Evolutionary conservation across 345 rosid species (phyloP).

Genomic region (Populus alba): DNA sequence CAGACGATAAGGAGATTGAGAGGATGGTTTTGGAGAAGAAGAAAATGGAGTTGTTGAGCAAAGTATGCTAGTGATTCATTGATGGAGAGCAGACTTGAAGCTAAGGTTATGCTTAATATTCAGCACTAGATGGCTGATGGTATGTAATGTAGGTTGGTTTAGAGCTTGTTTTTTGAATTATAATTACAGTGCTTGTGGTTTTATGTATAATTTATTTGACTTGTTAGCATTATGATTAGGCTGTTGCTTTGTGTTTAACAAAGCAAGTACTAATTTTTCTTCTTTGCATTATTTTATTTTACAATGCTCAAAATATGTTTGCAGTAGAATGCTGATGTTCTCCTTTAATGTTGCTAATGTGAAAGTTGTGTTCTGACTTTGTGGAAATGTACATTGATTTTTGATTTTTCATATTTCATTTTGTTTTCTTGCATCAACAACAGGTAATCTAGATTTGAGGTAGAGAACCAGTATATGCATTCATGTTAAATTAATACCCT

Average conservation of each 20-base stretch:
- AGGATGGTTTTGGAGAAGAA: slow-evolving; percentile 90
- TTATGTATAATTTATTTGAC: not conserved
- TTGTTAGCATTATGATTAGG: not conserved
- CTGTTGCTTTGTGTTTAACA: too few species aligned
- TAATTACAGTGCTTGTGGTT: not conserved
- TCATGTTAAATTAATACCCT: too few species aligned
- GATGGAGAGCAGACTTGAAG: slow-evolving; percentile 76
- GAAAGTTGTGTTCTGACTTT: too few species aligned
- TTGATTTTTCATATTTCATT: too few species aligned
- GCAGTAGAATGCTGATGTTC: too few species aligned
- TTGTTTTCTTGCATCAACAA: too few species aligned
- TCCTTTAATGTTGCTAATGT: too few species aligned
- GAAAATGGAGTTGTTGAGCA: slow-evolving; percentile 74
- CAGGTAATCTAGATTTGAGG: too few species aligned
- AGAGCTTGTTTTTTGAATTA: not conserved
- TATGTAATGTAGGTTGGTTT: not conserved
- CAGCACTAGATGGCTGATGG: slow-evolving; percentile 40
- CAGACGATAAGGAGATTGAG: slow-evolving; percentile 92
- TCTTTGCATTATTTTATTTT: not conserved
- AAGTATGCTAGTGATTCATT: slow-evolving; percentile 71
- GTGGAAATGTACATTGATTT: too few species aligned
- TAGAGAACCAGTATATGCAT: too few species aligned
- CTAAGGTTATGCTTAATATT: slow-evolving; percentile 84
- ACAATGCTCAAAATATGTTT: not conserved
- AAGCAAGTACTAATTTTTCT: not conserved